A percentile compares a stretch with the other conserved stretches of the same genome.
Evolutionary conservation across 257 asterid genomes (phyloP).

Genomic region (Solanum bulbocastanum): DNA sequence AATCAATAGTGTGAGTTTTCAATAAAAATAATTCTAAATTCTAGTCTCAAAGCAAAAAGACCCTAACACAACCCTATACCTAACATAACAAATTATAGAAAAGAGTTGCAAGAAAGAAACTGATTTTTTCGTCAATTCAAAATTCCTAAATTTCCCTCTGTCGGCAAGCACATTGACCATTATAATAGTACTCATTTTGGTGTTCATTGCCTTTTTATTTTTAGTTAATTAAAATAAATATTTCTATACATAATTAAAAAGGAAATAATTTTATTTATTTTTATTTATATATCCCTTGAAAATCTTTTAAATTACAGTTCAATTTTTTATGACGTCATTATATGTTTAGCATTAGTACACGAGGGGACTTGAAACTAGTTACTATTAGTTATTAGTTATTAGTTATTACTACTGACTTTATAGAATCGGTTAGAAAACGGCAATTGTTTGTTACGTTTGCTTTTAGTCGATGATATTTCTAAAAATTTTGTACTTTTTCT

Average conservation of each 20-base stretch:
- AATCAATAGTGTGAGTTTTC: not conserved
- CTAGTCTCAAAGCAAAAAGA: too few relatives aligned
- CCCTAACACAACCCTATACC: too few relatives aligned
- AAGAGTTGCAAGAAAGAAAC: not conserved
- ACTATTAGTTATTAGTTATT: too few relatives aligned
- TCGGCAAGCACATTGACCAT: not conserved
- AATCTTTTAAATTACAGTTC: not conserved
- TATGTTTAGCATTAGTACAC: not conserved
- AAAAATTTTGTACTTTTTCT: accelerated
- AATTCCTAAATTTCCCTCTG: not conserved
- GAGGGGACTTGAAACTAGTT: too few relatives aligned
- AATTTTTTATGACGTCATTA: too few relatives aligned
- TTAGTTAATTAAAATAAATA: not conserved
- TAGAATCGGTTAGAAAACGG: not conserved
- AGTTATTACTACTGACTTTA: too few relatives aligned
- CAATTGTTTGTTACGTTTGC: not conserved
- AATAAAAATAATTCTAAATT: too few relatives aligned
- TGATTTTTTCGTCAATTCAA: not conserved
- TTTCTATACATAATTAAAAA: too few relatives aligned
- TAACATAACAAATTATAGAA: not conserved
- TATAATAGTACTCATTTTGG: not conserved
- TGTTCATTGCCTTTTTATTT: not conserved
- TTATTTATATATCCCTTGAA: not conserved
- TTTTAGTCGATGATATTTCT: not conserved
- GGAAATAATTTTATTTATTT: too few relatives aligned